These are phyloP conservation scores for Diaporthe amygdali DNA, from an alignment of 2,329 filamentous ascomycete species.

Conservation along the genomic window DNA sequence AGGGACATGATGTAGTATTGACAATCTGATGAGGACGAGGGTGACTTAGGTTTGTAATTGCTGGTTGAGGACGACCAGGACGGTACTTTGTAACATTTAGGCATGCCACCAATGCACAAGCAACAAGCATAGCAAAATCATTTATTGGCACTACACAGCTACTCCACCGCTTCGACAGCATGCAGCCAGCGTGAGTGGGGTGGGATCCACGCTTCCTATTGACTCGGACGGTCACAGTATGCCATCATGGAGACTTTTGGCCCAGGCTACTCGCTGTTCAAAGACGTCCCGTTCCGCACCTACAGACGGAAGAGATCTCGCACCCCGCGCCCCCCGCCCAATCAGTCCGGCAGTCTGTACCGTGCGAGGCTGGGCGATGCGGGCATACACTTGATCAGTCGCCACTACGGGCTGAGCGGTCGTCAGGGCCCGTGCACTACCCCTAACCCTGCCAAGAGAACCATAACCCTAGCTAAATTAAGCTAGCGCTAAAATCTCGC, in stretches of 20 bases:
- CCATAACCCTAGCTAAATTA: no score
- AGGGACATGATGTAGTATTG: neutral
- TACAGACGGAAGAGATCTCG: no score
- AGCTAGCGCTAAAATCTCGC: no score
- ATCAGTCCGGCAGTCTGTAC: no score
- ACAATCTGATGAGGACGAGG: neutral
- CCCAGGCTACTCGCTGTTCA: neutral
- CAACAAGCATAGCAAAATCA: neutral
- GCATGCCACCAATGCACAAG: neutral
- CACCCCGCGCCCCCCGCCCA: neutral
- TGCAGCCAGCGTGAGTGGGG: no score
- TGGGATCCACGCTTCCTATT: neutral
- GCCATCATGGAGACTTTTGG: neutral
- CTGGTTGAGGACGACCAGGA: no score
- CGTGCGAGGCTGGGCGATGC: no score
- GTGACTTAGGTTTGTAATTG: neutral
- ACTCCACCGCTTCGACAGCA: neutral
- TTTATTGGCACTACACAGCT: neutral
- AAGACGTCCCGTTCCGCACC: neutral
- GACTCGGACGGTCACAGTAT: neutral
- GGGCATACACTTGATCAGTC: no score
- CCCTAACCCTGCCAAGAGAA: no score
- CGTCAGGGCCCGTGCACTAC: no score
- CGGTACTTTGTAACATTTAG: neutral
- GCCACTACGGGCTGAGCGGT: no score